Percentiles rank a stretch among this genome's conserved stretches.
These are phyloP conservation scores for Leucocoprinus leucothites DNA, from an alignment of 768 basidiomycete species.

Conservation along the genomic window DNA sequence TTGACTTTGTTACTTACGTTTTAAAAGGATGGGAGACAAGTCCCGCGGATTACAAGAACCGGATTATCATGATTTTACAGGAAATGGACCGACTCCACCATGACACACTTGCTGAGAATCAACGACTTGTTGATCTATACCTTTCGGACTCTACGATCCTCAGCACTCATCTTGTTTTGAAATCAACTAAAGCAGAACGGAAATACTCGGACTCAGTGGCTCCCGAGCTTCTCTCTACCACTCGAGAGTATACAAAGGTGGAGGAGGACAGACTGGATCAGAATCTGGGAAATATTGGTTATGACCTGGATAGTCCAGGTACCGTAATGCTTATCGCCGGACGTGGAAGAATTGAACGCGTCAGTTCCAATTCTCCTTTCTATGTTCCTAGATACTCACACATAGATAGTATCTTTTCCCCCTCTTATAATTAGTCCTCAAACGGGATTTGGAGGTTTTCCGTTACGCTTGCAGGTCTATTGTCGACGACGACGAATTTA, in stretches of 20 bases:
- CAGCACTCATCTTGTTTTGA: constrained; percentile 16
- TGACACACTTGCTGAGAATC: constrained; percentile 16
- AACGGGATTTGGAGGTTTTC: constrained; percentile 17
- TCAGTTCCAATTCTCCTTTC: constrained; percentile 1
- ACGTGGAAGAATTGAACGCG: constrained; percentile 17
- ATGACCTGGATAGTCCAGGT: constrained; percentile 15
- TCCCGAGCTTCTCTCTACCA: constrained; percentile 6
- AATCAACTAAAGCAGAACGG: constrained; percentile 15
- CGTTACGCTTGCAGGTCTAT: constrained; percentile 32
- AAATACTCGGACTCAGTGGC: constrained; percentile 1
- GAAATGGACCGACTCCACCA: constrained; percentile 12
- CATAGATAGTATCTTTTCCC: constrained; percentile 19
- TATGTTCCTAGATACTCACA: background rate
- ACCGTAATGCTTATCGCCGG: constrained; percentile 18
- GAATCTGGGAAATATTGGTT: constrained; percentile 17
- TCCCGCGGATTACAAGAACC: constrained; percentile 15
- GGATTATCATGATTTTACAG: constrained; percentile 16
- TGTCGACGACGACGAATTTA: constrained; percentile 31
- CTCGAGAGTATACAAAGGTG: constrained; percentile 3
- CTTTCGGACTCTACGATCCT: background rate
- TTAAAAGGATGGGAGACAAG: constrained; percentile 17
- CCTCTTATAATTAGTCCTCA: constrained; percentile 19
- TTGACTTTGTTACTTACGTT: background rate
- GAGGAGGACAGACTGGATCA: constrained; percentile 15
- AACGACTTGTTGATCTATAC: constrained; percentile 13